These are phyloP conservation scores for Pistacia vera DNA, from an alignment of 345 rosid genomes.

Conservation along the genomic window DNA sequence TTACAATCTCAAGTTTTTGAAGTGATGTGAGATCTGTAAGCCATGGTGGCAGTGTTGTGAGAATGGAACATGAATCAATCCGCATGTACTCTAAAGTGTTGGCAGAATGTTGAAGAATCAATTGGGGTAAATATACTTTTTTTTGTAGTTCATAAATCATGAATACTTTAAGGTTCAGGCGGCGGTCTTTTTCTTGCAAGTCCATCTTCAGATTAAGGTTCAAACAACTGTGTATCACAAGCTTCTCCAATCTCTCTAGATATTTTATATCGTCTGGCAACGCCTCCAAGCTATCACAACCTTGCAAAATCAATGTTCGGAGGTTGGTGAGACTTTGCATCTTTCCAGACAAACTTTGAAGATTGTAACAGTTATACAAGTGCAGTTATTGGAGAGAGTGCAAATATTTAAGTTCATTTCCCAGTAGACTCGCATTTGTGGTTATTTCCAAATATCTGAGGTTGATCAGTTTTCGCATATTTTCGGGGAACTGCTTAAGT, in stretches of 20 bases:
- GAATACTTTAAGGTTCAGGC: too few relatives aligned
- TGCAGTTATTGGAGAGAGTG: constrained; percentile 18
- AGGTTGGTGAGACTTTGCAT: neutral
- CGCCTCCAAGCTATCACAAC: too few relatives aligned
- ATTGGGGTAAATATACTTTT: constrained; percentile 20
- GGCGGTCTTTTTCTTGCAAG: too few relatives aligned
- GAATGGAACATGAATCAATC: constrained; percentile 11
- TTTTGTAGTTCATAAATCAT: constrained; percentile 9
- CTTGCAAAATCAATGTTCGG: too few relatives aligned
- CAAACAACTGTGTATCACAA: neutral
- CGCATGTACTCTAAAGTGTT: constrained; percentile 22
- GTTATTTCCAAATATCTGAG: constrained; percentile 26
- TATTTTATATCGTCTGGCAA: neutral
- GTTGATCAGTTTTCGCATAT: neutral
- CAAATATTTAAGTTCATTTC: constrained; percentile 23
- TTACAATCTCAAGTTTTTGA: too few relatives aligned
- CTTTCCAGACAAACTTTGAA: constrained; percentile 10
- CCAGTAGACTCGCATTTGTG: constrained; percentile 18
- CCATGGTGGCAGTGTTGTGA: neutral
- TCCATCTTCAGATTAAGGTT: constrained; percentile 10
- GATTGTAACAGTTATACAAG: constrained; percentile 12
- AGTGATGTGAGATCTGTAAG: too few relatives aligned
- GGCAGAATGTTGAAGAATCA: constrained; percentile 26
- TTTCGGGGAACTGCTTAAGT: too few relatives aligned
- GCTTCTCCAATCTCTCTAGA: neutral